Base-by-base conservation (phyloP, 2,329 filamentous ascomycete species). In the Sarocladium kiliense region DNA sequence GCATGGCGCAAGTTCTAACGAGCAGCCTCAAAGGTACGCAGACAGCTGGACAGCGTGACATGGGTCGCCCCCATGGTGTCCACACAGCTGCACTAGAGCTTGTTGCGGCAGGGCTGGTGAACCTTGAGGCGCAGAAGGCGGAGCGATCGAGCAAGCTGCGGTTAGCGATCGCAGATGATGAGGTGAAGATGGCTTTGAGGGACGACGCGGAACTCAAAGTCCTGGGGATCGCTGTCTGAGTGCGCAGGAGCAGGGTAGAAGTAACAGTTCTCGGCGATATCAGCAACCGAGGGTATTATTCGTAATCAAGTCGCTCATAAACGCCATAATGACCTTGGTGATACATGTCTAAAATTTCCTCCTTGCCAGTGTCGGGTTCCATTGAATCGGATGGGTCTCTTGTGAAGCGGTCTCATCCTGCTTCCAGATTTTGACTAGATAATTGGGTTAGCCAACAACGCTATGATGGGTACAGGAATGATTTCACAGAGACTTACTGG, bases 371-470 rank as follows among this genome's bases (percentile, higher is more conserved):
- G 84, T 89, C 21, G 92, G 92, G 65, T 89, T 91, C 94, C 94
- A 99, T 44, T 95, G 87, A 42, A 99, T 71, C 2, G 94, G 94
- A 72, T 97, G 91, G 1, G 88, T 89, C 69, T 97, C 91, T 36
- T 88, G 88, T 1, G 93, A 97, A 18, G 94, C 94, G 54, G 87
- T 83, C 47, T 95, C 90, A 68, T 99, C 94, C 62, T 87, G 88
- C 71, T 92, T 95, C 94, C 94, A 99, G 56, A 99, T 84, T 81
- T 99, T 97, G 70, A 97, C 80, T 85, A 42, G 7, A 54, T 4
- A 53, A 54, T 16, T 58, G 5, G 47, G 63, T 73, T 64, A 70
- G 63, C 30, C 53, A 27, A 23, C 41, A 6, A 41, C 10, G 37
- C 37, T 6, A 11, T 7, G 10, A 12, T 36, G n/a, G n/a, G n/a